Conservation (phyloP, 2,329 filamentous ascomycete genomes). For the Aschersonia sp. region DNA sequence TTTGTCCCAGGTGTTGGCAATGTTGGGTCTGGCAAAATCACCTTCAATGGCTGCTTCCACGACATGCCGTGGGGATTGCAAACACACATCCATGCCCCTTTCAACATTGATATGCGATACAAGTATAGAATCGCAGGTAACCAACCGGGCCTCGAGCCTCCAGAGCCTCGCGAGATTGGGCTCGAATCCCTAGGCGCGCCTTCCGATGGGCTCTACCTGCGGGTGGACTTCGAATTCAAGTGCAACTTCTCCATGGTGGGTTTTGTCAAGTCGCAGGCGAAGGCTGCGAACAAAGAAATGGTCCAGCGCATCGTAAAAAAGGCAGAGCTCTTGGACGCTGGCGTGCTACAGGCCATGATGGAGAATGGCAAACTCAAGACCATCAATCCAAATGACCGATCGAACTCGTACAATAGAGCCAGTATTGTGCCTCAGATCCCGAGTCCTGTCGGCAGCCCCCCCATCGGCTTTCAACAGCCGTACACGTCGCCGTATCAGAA, state of each 20-base stretch:
- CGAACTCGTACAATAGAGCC: conserved; percentile 10
- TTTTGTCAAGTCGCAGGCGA: conserved; percentile 54
- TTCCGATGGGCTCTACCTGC: conserved; percentile 49
- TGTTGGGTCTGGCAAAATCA: conserved; percentile 49
- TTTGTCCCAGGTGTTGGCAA: conserved; percentile 51
- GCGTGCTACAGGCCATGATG: conserved; percentile 52
- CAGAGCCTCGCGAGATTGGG: conserved; percentile 47
- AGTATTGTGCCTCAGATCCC: background rate
- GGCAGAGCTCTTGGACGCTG: conserved; percentile 53
- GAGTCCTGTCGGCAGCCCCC: conserved; percentile 1
- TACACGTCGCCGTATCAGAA: background rate
- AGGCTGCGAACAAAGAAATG: conserved; percentile 53
- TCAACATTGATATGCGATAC: conserved; percentile 51
- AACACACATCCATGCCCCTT: conserved; percentile 56
- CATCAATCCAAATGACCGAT: conserved; percentile 36
- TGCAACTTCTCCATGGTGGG: conserved; percentile 51
- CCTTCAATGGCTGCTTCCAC: conserved; percentile 58
- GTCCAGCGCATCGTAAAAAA: conserved; percentile 56
- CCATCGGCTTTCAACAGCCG: background rate
- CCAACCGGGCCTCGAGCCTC: conserved; percentile 48
- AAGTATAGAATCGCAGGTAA: conserved; percentile 56
- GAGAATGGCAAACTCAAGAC: conserved; percentile 49
- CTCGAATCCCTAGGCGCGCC: conserved; percentile 43
- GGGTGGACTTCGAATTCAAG: conserved; percentile 57
- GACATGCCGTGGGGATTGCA: conserved; percentile 59